phyloP scores from a whole-genome alignment of 192 early-diverging fungal species.

The Coemansia sp. region DNA sequence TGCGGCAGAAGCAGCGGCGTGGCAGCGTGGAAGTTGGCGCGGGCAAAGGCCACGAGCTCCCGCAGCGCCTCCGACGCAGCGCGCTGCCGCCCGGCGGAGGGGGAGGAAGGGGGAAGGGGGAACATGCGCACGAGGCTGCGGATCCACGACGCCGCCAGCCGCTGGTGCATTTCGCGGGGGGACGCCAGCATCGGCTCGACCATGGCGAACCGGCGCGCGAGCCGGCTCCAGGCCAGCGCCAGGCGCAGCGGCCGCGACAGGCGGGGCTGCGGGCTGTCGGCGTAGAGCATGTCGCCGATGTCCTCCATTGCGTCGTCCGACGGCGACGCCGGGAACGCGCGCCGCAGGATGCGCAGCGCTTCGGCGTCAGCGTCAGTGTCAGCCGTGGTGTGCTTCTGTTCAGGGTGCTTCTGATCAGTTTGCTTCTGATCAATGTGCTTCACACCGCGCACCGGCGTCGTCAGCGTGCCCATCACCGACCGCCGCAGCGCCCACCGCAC shows the following conservation, averaged over 20 bases:
- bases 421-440: too few relatives aligned
- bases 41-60: constrained; percentile 12
- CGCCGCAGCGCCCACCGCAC: constrained; percentile 20
- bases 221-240: constrained; percentile 36
- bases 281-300: constrained; percentile 23
- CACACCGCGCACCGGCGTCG: neutral
- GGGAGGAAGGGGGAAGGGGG: neutral
- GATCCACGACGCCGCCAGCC: constrained; percentile 27
- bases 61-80: neutral
- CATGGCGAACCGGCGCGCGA: constrained; percentile 31
- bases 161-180: constrained; percentile 30
- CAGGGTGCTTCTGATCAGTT: too few relatives aligned
- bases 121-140: constrained; percentile 34
- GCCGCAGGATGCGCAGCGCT: constrained; percentile 24
- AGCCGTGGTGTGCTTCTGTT: too few relatives aligned
- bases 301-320: constrained; percentile 33
- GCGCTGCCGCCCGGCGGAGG: neutral
- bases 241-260: constrained; percentile 32
- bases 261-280: neutral
- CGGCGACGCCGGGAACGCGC: constrained; percentile 46
- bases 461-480: constrained; percentile 34
- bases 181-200: constrained; percentile 32
- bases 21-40: neutral
- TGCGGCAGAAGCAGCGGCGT: constrained; percentile 24
- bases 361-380: constrained; percentile 10